Evolutionary conservation across 352 stramenopile species (phyloP), one percentile per base, ranked within the genome.

Genomic region (Globisporangium parvum): DNA sequence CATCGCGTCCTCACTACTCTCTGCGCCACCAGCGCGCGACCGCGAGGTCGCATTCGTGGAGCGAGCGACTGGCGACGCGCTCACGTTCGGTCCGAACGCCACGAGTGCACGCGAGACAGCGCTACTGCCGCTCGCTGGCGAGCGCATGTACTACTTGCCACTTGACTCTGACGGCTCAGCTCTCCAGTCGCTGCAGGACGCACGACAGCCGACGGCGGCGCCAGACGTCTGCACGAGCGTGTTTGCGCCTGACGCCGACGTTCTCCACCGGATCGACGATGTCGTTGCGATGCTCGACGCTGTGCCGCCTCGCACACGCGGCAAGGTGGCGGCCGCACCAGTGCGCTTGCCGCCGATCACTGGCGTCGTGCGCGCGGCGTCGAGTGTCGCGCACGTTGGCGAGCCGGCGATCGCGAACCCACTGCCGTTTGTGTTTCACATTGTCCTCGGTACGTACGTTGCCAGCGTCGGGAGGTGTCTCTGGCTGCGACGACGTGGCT

Each of bases 391-490:
- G 14, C 76, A 88, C 28, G 33, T 85, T 11, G 77, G 73, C 0
- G 64, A 77, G 17, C 65, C 76, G 2, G 53, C 55, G 17, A 51
- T 77, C 0, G 15, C 60, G 2, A 85, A 87, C 52, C 62, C 67
- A 4, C 82, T 91, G 45, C 77, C 80, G 24, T 91, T 88, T 55
- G 70, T 70, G 31, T 91, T 91, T 47, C 76, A 86, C 24, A 70
- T 77, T 11, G 63, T 87, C 23, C 35, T 88, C 14, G 66, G 80
- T 91, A 24, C 46, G 45, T n/a, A n/a, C n/a, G n/a, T n/a, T n/a
- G n/a, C 48, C 9, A 6, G 21, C 20, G 33, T 10, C 23, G 26
- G 26, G 8, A 11, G 10, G 44, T 56, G 51, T 62, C 26, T 64
- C 59, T 40, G 5, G 17, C 6, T 11, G 0, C 23, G 6, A 17